These are phyloP conservation scores for Apiotrichum gamsii DNA, from an alignment of 1,284 basidiomycete genomes.

Conservation along the genomic window DNA sequence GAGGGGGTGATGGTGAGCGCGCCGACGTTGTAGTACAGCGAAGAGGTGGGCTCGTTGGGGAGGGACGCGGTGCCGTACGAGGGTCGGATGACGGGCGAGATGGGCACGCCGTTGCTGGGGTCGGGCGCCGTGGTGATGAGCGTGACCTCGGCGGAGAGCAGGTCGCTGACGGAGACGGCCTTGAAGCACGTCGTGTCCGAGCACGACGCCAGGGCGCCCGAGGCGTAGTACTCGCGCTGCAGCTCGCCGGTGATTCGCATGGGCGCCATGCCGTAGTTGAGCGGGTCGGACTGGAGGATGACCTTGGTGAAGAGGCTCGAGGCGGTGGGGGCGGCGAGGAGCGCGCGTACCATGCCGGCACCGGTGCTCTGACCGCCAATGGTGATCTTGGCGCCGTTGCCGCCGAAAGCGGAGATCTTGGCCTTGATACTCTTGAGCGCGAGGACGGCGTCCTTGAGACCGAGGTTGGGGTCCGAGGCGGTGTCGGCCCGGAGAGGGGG, in stretches of 20 bases:
- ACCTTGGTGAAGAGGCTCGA: slow-evolving; percentile 62
- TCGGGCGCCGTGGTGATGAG: slow-evolving; percentile 36
- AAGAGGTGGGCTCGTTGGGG: slow-evolving; percentile 53
- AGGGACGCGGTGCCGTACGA: slow-evolving; percentile 27
- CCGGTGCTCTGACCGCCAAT: slow-evolving; percentile 84
- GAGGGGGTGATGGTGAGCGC: slow-evolving; percentile 57
- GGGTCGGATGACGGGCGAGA: slow-evolving; percentile 24
- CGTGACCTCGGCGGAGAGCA: slow-evolving; percentile 53
- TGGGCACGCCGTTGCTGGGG: background rate
- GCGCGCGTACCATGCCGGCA: slow-evolving; percentile 66
- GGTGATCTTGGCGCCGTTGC: slow-evolving; percentile 59
- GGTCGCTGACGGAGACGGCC: slow-evolving; percentile 51
- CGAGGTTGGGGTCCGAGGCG: slow-evolving; percentile 38
- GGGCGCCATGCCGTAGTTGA: slow-evolving; percentile 62
- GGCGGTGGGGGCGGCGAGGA: slow-evolving; percentile 63
- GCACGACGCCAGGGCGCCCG: slow-evolving; percentile 43
- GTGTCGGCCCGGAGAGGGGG: slow-evolving; percentile 30
- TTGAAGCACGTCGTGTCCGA: slow-evolving; percentile 51
- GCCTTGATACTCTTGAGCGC: slow-evolving; percentile 51
- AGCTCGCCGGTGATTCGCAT: slow-evolving; percentile 54
- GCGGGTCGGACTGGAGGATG: slow-evolving; percentile 74
- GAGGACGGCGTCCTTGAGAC: too few relatives aligned
- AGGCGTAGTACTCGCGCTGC: slow-evolving; percentile 54
- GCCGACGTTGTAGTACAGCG: slow-evolving; percentile 57
- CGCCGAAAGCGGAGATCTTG: slow-evolving; percentile 66